Evolutionary conservation across 306 rosid species (phyloP), one percentile per base, ranked within the genome.

Genomic region (Arachis hypogaea): DNA sequence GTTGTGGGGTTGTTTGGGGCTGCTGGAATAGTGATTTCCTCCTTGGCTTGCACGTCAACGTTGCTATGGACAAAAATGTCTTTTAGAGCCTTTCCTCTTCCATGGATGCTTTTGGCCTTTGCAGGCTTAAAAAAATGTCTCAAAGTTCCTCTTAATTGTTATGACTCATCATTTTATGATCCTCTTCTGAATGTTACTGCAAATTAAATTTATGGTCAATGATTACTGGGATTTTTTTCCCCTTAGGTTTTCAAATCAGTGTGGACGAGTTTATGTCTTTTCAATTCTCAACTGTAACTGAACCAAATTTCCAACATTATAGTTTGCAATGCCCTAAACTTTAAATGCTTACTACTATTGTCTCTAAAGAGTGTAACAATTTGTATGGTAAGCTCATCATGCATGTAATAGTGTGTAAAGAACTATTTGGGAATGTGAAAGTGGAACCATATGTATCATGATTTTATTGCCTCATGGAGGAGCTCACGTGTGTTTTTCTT

Each of bases 1-100:
- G 28, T 40, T 66, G 22, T 29, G 38, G 38, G 33, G 9, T 50
- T 49, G 16, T 64, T 41, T 59, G 11, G 52, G 11, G 40, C 11
- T 18, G 9, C 51, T 3, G 41, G 12, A 46, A 5, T 33, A 14
- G 28, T 69, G 64, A 38, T 75, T 57, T 73, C 12, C 65, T 74
- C 74, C 60, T 29, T 79, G 58, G 50, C 28, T 56, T 78, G 52
- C 63, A 75, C 55, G 44, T 3, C 5, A 46, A 76, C 62, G 54
- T 29, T 71, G 43, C 59, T 59, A 70, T 50, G 59, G 44, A 5
- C 2, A 3, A 46, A 38, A 58, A 78, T 38, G 46, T 59, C 70
- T 51, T 38, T 59, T 30, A 6, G 45, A 36, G 4, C 6, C 58
- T 72, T 46, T 16, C 50, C 38, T 9, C 8, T 3, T 72, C 7